Evolutionary conservation across 176 grass and related monocot genomes (phyloP), one percentile per base, ranked within the genome.

Genomic region (Eragrostis nindensis): DNA sequence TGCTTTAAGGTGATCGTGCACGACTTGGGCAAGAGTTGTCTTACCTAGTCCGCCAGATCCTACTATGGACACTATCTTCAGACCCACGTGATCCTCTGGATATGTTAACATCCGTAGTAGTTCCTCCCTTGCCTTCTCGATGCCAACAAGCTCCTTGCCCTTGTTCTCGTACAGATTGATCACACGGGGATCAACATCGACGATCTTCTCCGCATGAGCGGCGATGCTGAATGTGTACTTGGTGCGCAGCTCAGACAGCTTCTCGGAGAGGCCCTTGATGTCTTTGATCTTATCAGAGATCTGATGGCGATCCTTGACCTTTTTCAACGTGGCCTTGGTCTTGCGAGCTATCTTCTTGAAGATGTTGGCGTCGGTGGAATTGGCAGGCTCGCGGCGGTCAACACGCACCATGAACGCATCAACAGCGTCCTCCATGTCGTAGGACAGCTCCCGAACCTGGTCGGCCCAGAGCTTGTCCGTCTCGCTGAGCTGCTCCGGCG

Each of bases 381-480:
- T 36, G 32, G 32, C 32, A 36, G 32, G 32, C 32, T 36, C 32
- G 4, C 32, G 32, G 32, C 32, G 32, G 32, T 36, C 32, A 1
- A 60, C 38, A 0, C 73, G 73, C 7, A 61, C 11, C 19, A 61
- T 26, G 14, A 76, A 76, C 11, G n/a, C 54, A 17, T 76, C 73
- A 6, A 61, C 18, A 0, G 39, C 73, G 0, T 76, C 73, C 39
- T 76, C 73, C 73, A 76, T 76, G 73, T 76, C 73, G 3, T 76
- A 76, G 0, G 73, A 76, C 39, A 76, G 55, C 55, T 76, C 73
- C 4, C 54, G 73, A 1, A 76, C 0, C 0, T 61, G 12, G 3
- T 32, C 1, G 7, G 73, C 73, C 53, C 54, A 76, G 6, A 61
- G 11, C n/a, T 61, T 76, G 11, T 76, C 54, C 2, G 10, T 1